Evolutionary conservation across 129 eudicot genomes (phyloP).

Genomic region (Sambucus nigra): DNA sequence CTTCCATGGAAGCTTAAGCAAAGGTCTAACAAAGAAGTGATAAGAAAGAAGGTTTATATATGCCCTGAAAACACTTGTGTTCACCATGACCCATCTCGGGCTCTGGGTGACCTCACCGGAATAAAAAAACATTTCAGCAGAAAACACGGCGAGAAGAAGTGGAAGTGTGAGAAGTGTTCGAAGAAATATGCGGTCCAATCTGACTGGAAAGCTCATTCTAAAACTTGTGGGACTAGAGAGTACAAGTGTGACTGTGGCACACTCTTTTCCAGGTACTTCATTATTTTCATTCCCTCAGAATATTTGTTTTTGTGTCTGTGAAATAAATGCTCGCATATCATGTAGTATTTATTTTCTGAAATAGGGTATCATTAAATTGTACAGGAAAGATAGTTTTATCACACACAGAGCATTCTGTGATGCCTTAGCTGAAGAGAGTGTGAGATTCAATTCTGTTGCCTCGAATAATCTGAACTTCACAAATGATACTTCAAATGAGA

Average conservation of each 20-base stretch:
- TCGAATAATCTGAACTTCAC: slow-evolving; percentile 46
- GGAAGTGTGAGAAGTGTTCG: slow-evolving; percentile 96
- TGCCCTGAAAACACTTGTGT: slow-evolving; percentile 87
- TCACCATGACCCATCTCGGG: slow-evolving; percentile 82
- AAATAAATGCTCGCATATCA: slow-evolving; percentile 20
- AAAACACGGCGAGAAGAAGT: slow-evolving; percentile 91
- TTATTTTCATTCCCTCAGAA: slow-evolving; percentile 13
- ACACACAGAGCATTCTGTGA: slow-evolving; percentile 96
- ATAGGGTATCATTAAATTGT: slow-evolving; percentile 10
- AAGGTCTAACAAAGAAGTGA: slow-evolving; percentile 48
- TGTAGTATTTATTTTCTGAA: neutral
- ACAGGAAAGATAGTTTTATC: slow-evolving; percentile 92
- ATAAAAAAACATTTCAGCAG: slow-evolving; percentile 93
- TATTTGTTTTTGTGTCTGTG: slow-evolving; percentile 15
- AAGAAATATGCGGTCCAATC: slow-evolving; percentile 94
- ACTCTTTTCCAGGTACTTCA: slow-evolving; percentile 75
- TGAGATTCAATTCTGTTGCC: slow-evolving; percentile 41
- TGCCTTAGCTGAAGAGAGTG: slow-evolving; percentile 80
- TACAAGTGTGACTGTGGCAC: slow-evolving; percentile 99
- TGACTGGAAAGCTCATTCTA: slow-evolving; percentile 98
- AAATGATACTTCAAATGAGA: slow-evolving; percentile 31
- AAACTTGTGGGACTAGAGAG: slow-evolving; percentile 99
- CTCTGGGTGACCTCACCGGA: slow-evolving; percentile 92
- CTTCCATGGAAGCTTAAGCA: slow-evolving; percentile 93
- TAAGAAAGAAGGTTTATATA: slow-evolving; percentile 74